These are phyloP conservation scores for Davidsoniella virescens DNA, from an alignment of 2,329 filamentous ascomycete genomes.

Conservation along the genomic window DNA sequence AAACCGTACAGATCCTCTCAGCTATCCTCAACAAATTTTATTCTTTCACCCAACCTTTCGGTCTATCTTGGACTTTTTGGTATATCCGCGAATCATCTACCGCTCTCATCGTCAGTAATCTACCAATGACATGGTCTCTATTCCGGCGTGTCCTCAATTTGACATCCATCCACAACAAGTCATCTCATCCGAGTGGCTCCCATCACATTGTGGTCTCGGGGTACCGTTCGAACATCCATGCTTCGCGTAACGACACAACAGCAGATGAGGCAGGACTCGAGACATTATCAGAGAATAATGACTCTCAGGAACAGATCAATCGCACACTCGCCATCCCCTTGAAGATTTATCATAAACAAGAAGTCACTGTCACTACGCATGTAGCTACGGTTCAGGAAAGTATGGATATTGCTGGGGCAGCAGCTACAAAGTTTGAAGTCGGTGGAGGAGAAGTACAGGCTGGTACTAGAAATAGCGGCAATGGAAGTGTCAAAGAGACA, in stretches of 20 bases:
- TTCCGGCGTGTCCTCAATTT: slow-evolving; percentile 22
- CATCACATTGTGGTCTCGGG: slow-evolving; percentile 1
- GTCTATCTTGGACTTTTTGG: slow-evolving; percentile 26
- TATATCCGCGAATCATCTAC: slow-evolving; percentile 30
- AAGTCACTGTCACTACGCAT: slow-evolving; percentile 3
- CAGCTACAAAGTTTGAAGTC: neutral
- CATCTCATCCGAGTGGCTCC: slow-evolving; percentile 18
- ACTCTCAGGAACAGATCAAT: too few relatives aligned
- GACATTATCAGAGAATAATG: too few relatives aligned
- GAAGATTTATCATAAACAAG: slow-evolving; percentile 15
- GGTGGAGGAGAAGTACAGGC: neutral
- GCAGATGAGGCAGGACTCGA: too few relatives aligned
- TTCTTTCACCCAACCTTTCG: slow-evolving; percentile 25
- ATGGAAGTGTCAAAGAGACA: neutral
- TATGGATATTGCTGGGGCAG: neutral
- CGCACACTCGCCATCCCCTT: slow-evolving; percentile 16
- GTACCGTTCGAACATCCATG: too few relatives aligned
- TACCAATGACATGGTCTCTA: slow-evolving; percentile 27
- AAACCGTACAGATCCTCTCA: slow-evolving; percentile 26
- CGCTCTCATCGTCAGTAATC: slow-evolving; percentile 27
- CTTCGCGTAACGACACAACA: too few relatives aligned
- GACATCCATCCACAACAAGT: slow-evolving; percentile 20
- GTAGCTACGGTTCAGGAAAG: neutral
- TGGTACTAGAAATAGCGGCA: neutral
- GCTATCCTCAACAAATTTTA: slow-evolving; percentile 31